Base-by-base conservation (phyloP, 2,329 filamentous ascomycete genomes). In the Aspergillus sp. region DNA sequence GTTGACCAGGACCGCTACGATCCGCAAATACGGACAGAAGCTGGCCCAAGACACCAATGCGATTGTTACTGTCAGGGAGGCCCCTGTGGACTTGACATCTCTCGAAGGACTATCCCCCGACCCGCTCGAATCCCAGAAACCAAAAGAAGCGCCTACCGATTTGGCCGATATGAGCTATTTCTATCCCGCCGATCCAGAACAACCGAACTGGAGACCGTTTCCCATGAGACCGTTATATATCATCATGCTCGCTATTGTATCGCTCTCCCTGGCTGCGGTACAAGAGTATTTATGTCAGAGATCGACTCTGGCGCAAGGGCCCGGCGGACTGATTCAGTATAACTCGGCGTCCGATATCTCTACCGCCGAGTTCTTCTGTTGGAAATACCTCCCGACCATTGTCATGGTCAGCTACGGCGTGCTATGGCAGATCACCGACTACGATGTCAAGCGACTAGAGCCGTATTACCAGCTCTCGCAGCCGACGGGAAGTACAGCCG, bases 401-500 rank as follows among this genome's bases (percentile, higher is more conserved):
- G 47, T 66, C n/a, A 61, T 66, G 20, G 63, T 70, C 29, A 56
- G 57, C 14, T 70, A 67, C 36, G 65, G 67, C 28, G 63, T 69
- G 8, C 40, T 68, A 8, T 69, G 66, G 61, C 66, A 68, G 36
- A 63, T 69, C 37, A 58, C 63, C 16, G 66, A 69, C 37, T 70
- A 64, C 30, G 66, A 70, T 24, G 63, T 68, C 29, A 67, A 68
- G 41, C 61, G 66, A n/a, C 43, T 70, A 17, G 66, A 69, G 36
- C 66, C 66, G 4, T 70, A 61, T 37, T 70, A 69, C 37, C 66
- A 59, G 34, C 43, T 60, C 6, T 58, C 56, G 3, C 52, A 50
- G 33, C 48, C 47, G 10, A 44, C 42, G 10, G 56, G 56, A 3
- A 53, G 49, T 20, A 45, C 43, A 11, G 56, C 56, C 5, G 46